Base-by-base conservation (phyloP, 805 yeast genomes). In the Wickerhamomyces pijperi region DNA sequence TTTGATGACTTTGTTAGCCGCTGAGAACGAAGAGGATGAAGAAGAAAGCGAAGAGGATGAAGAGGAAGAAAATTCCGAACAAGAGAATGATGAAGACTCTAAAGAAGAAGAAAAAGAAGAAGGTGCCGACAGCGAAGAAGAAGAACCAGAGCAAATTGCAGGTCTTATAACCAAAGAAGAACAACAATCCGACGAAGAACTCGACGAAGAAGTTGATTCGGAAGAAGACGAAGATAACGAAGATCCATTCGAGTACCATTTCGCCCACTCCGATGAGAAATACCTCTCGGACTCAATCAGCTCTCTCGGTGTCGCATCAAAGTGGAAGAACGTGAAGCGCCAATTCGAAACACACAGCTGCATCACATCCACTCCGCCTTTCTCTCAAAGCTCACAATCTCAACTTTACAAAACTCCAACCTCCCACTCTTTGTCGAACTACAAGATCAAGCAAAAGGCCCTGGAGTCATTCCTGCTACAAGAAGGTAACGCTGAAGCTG, bases 221-320 rank as follows among this genome's bases (percentile, higher is more conserved):
- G 61, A 51, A 9, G 61, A 55, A 21, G 61, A 55, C 17, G 67
- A 67, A 29, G 64, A 60, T 36, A 68, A 61, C 11, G 54, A 59
- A 7, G 96, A 90, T 59, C 84, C 94, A 0, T 87, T 83, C 49
- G 83, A 82, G 44, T 52, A 60, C 12, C 97, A 88, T 56, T 88
- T 82, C 58, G 80, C 78, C 36, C 60, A 64, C 17, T 63, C 72
- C 11, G 35, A 60, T 3, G 63, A 60, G 31, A 29, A 42, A 2
- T 46, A 44, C 17, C 57, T 70, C 4, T 70, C 68, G 2, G 56
- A 58, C 11, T 52, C 71, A 17, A 63, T 59, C 17, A 39, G 44
- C 8, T 53, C 55, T 0, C 55, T 68, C 19, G 43, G 51, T 1
- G 45, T 49, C n/a, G 47, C 40, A 29, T 21, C 29, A 17, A 44